Evolutionary conservation across 768 basidiomycete genomes (phyloP).

Genomic region (Phylloporus sp.): DNA sequence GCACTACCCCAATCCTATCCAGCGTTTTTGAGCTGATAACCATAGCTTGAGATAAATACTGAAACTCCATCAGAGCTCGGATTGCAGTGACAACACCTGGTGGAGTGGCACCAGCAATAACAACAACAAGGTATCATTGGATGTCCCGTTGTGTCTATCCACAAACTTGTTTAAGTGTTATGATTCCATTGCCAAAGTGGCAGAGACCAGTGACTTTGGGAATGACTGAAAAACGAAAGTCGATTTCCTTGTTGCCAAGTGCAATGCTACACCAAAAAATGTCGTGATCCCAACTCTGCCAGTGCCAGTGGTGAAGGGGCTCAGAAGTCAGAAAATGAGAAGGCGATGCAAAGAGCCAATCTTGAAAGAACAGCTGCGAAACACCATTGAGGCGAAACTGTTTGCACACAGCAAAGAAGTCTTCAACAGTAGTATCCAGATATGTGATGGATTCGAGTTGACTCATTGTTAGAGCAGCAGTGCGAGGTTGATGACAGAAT

Average conservation of each 20-base stretch:
- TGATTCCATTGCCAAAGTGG: constrained; percentile 37
- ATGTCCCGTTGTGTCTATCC: constrained; percentile 37
- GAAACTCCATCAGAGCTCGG: constrained; percentile 35
- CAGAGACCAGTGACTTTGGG: constrained; percentile 21
- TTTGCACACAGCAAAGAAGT: neutral
- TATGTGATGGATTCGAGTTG: neutral
- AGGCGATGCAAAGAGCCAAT: neutral
- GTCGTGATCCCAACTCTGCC: neutral
- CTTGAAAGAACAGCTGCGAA: neutral
- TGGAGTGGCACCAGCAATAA: constrained; percentile 32
- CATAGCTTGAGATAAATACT: constrained; percentile 31
- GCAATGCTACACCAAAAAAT: neutral
- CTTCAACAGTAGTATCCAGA: rapidly evolving
- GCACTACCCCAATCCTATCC: constrained; percentile 14
- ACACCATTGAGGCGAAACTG: neutral
- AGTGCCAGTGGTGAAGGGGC: neutral
- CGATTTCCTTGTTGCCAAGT: neutral
- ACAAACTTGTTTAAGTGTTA: constrained; percentile 38
- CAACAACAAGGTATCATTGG: constrained; percentile 31
- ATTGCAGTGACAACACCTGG: constrained; percentile 29
- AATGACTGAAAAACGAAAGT: neutral
- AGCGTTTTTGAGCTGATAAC: constrained; percentile 10
- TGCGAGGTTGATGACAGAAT: neutral
- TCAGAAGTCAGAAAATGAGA: neutral
- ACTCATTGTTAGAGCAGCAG: neutral